phyloP scores from a whole-genome alignment of 1,284 basidiomycete species.

The Ganoderma multipileum region DNA sequence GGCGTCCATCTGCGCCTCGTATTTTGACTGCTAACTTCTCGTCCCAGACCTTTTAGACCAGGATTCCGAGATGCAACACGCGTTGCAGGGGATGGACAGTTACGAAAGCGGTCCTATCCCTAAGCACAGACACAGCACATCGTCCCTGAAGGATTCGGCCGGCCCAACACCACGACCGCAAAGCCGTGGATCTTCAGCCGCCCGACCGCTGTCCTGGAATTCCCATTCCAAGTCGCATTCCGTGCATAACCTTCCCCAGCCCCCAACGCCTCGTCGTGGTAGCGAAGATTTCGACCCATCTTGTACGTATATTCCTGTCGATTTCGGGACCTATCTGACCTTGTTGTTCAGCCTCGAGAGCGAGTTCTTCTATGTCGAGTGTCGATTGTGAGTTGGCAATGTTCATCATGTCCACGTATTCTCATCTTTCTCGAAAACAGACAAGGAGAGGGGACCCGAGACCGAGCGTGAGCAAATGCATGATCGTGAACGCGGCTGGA shows the following conservation, averaged over 20 bases:
- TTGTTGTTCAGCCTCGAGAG: conserved; percentile 33
- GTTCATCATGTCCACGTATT: not conserved
- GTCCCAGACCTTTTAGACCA: conserved; percentile 68
- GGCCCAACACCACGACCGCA: conserved; percentile 29
- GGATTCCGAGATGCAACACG: conserved; percentile 77
- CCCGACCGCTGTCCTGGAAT: conserved; percentile 36
- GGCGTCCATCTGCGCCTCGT: not conserved
- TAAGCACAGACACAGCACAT: conserved; percentile 17
- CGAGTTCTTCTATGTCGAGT: conserved; percentile 34
- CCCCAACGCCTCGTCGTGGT: conserved; percentile 31
- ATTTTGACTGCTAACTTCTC: not conserved
- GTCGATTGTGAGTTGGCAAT: conserved; percentile 28
- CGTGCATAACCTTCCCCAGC: conserved; percentile 33
- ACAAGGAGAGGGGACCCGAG: conserved; percentile 28
- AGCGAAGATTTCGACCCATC: conserved; percentile 36
- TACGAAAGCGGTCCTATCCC: conserved; percentile 46
- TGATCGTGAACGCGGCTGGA: conserved; percentile 36
- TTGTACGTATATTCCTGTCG: conserved; percentile 28
- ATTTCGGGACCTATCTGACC: not conserved
- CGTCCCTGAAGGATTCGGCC: conserved; percentile 23
- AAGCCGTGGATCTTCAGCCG: conserved; percentile 15
- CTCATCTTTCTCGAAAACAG: conserved; percentile 7
- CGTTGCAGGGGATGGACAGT: conserved; percentile 63
- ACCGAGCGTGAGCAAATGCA: conserved; percentile 25
- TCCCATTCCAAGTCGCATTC: conserved; percentile 39